phyloP scores from a whole-genome alignment of 495 filamentous ascomycete species.

The Pseudoneurospora amorphoporcata region DNA sequence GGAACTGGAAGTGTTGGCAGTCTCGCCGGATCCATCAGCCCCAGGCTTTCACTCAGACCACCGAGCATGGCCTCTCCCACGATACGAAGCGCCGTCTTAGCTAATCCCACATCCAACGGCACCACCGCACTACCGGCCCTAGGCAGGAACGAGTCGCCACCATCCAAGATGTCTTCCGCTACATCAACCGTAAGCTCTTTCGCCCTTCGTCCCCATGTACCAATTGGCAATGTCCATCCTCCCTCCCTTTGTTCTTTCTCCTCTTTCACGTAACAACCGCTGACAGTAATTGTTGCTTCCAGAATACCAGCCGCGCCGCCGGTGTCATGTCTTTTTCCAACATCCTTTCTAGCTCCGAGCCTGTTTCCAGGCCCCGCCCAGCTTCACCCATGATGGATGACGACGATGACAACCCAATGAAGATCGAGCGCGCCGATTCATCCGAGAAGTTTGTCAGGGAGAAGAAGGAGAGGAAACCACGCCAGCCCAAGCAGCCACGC shows the following conservation, averaged over 20 bases:
- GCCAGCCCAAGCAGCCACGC: conserved; percentile 34
- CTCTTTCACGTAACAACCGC: not conserved
- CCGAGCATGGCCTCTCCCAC: conserved; percentile 43
- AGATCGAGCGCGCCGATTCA: conserved; percentile 2
- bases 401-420: conserved; percentile 14
- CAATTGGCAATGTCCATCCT: not conserved
- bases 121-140: conserved; percentile 27
- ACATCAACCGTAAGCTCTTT: conserved; percentile 30
- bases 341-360: conserved; percentile 70
- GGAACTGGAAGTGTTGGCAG: not conserved
- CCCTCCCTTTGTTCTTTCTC: not conserved
- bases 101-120: conserved; percentile 36
- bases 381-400: conserved; percentile 23
- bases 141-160: conserved; percentile 36
- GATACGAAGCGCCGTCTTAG: conserved; percentile 32
- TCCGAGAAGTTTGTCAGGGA: conserved; percentile 16
- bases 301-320: conserved; percentile 57
- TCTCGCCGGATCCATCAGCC: conserved; percentile 40
- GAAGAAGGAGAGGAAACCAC: conserved; percentile 23
- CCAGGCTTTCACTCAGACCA: conserved; percentile 30
- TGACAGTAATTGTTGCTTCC: conserved; percentile 11
- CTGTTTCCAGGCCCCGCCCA: conserved; percentile 39
- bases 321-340: conserved; percentile 90
- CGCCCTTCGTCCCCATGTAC: conserved; percentile 4
- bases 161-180: conserved; percentile 15